Evolutionary conservation across 2,329 filamentous ascomycete genomes (phyloP).

Genomic region (Ambrosiella beaveri): DNA sequence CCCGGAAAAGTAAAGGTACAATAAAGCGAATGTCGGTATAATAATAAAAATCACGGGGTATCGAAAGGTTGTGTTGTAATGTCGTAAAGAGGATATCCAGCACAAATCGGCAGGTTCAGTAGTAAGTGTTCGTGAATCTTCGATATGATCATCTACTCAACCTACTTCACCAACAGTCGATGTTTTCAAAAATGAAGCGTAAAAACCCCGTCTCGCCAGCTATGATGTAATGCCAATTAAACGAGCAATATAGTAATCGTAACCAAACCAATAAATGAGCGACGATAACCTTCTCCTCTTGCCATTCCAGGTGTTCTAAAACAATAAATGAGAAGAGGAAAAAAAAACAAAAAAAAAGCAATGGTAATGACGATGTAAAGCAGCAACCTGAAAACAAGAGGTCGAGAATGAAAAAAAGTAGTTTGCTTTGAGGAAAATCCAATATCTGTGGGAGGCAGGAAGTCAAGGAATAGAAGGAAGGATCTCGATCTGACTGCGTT

Average conservation of each 20-base stretch:
- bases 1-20: neutral
- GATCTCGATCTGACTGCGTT: no score
- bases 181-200: neutral
- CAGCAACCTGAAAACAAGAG: neutral
- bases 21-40: neutral
- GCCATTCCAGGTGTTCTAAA: no score
- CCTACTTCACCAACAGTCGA: neutral
- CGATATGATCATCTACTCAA: neutral
- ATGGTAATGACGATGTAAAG: neutral
- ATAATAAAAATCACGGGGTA: neutral
- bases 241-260: no score
- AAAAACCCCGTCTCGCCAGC: no score
- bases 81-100: neutral
- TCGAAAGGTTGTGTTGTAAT: neutral
- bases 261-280: no score
- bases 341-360: neutral
- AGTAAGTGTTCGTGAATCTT: no score
- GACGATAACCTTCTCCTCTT: no score
- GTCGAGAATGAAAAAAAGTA: neutral
- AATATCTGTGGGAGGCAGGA: neutral
- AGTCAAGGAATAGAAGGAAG: neutral
- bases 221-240: no score
- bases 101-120: neutral
- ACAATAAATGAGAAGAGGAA: no score
- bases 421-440: neutral